Evolutionary conservation across 306 rosid genomes (phyloP).

Genomic region (Sicyos edulis): DNA sequence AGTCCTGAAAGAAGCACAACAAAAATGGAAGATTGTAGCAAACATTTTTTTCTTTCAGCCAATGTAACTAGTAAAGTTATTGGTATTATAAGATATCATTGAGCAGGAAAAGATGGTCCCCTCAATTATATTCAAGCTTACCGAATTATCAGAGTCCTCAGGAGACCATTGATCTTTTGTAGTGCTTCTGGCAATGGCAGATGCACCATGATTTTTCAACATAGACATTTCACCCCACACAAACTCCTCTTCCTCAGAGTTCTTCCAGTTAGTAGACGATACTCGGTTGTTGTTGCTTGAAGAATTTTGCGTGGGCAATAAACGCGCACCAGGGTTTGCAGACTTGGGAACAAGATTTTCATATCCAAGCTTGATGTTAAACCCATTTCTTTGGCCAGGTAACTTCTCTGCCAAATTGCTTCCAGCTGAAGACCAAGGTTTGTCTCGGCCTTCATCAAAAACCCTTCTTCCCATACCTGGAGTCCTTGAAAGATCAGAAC

Average conservation of each 20-base stretch:
- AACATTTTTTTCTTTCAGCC: conserved; percentile 1
- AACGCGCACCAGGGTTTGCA: conserved; percentile 38
- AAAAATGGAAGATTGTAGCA: neutral
- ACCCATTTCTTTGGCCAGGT: conserved; percentile 64
- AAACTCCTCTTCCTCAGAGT: conserved; percentile 89
- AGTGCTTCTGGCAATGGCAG: conserved; percentile 38
- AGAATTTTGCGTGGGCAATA: conserved; percentile 35
- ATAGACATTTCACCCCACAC: conserved; percentile 72
- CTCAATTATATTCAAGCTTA: conserved; percentile 31
- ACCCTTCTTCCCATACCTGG: conserved; percentile 39
- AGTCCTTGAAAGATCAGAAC: conserved; percentile 46
- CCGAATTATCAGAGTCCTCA: conserved; percentile 63
- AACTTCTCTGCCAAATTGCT: conserved; percentile 37
- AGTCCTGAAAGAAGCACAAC: neutral
- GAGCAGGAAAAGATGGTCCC: conserved; percentile 3
- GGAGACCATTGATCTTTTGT: conserved; percentile 45
- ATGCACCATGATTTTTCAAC: conserved; percentile 35
- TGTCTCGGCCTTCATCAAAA: conserved; percentile 49
- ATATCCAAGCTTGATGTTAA: conserved; percentile 41
- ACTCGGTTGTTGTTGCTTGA: conserved; percentile 33
- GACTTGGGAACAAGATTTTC: conserved; percentile 47
- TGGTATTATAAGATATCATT: conserved; percentile 2
- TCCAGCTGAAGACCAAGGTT: conserved; percentile 48
- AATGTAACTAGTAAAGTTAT: conserved; percentile 10
- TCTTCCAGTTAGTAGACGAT: conserved; percentile 66